A percentile compares a stretch with the other conserved stretches of the same genome.
Conservation (phyloP, 108 stramenopile species). For the Skeletonema costatum region DNA sequence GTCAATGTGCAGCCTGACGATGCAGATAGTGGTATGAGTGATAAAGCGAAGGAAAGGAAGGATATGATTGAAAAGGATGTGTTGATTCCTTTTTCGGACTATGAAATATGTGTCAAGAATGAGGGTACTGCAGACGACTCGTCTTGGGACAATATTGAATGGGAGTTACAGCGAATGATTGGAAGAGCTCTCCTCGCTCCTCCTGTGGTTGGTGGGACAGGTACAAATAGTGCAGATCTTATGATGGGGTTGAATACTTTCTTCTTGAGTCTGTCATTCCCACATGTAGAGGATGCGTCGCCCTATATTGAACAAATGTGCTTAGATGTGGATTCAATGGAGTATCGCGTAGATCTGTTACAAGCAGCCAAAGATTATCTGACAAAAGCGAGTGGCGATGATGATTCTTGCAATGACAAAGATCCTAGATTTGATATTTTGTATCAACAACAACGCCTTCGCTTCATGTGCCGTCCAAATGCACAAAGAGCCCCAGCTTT, state of each 20-base stretch:
- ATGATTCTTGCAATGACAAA: conserved; percentile 8
- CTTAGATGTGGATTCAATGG: conserved; percentile 90
- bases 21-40: conserved; percentile 18
- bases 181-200: conserved; percentile 78
- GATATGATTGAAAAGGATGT: conserved; percentile 56
- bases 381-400: background rate
- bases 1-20: conserved; percentile 72
- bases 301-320: conserved; percentile 88
- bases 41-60: conserved; percentile 42
- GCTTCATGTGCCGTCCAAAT: conserved; percentile 70
- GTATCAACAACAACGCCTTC: conserved; percentile 75
- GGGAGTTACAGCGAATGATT: conserved; percentile 78
- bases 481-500: conserved; percentile 73
- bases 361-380: conserved; percentile 40
- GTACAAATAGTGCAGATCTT: conserved; percentile 74
- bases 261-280: conserved; percentile 82
- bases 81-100: conserved; percentile 76
- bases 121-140: conserved; percentile 52
- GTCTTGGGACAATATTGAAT: conserved; percentile 74
- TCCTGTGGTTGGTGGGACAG: conserved; percentile 66
- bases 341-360: conserved; percentile 88
- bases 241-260: conserved; percentile 87
- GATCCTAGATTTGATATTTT: conserved; percentile 82
- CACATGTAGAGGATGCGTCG: conserved; percentile 71
- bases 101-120: conserved; percentile 81